Base-by-base conservation (phyloP, 2,329 filamentous ascomycete species). In the Sporothrix pallida region DNA sequence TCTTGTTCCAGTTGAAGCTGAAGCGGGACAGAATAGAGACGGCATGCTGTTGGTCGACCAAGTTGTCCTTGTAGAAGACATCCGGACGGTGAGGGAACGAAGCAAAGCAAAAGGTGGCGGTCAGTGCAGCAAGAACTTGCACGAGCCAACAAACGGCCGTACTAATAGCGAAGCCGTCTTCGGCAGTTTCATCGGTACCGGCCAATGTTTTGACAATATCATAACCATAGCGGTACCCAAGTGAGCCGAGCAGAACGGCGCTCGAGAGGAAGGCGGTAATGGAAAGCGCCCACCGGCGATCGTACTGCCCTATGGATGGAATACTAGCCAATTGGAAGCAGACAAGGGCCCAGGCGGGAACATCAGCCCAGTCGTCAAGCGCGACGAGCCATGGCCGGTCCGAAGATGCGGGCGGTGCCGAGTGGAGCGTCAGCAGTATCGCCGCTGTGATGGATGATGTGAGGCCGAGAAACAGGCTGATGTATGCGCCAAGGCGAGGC, bases 41-140 rank as follows among this genome's bases (percentile, higher is more conserved):
- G 2, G 80, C 79, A 48, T 80, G 75, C 71, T 82, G 81, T 74
- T 81, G 81, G 73, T 82, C 81, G n/a, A 82, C 81, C 1, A 82
- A 72, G 12, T 65, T 68, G 50, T 77, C 78, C 0, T 76, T 74
- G 68, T 80, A 73, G 70, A 78, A 82, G 46, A 82, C 78, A 72
- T 82, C 80, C 0, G 81, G 81, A 6, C 80, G 80, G 13, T 80
- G 80, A 2, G 79, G 79, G 46, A 81, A 78, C 4, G 75, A 75
- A 6, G 81, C 79, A 46, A 81, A 81, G 5, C 78, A 76, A 8
- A 77, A 69, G 20, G 76, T 73, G 3, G 77, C 76, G 0, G 73
- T 63, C 20, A 80, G 60, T 1, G 79, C 78, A 0, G 77, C 72
- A 3, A 76, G 13, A 2, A 79, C 68, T 63, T 82, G 78, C 3